Evolutionary conservation across 495 filamentous ascomycete species (phyloP), one percentile per base, ranked within the genome.

Genomic region (Apodospora peruviana): DNA sequence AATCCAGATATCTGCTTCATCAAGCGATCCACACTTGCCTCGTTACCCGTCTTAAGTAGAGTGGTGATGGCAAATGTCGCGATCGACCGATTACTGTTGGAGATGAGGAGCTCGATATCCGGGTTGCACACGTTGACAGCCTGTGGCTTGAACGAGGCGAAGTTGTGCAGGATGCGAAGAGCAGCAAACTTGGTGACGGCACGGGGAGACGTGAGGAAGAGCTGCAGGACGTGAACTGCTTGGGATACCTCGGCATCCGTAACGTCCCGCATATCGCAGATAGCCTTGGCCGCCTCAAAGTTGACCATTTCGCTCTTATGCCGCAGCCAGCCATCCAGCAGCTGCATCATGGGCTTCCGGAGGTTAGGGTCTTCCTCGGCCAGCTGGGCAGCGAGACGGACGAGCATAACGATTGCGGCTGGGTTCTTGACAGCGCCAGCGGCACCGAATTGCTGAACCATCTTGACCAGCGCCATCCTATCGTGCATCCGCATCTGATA

Each of bases 251-350:
- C 93, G 37, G 81, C 83, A 60, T 99, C 94, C 34, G 86, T 88
- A 34, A 96, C 87, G 68, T 98, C 90, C 42, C 83, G 81, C 78
- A 97, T 84, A 58, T 91, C 86, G 68, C 90, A 94, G 64, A 99
- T 95, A 18, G 91, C 89, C 75, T 97, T 97, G 19, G 93, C 94
- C 44, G 93, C 93, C 72, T 99, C 93, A 58, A 99, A 97, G 71
- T 96, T 99, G 67, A 98, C 94, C 94, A 99, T 97, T 62, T 99
- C 93, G 62, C 90, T 90, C 82, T 99, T 99, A 68, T 99, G 91
- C 65, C 93, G 81, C 60, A 96, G 79, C 91, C 90, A 96, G 58
- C 91, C 89, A 70, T 96, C 91, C 65, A 96, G 77, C 61, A 96
- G 80, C 66, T 87, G 81, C 81, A 94, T 89, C 91, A 96, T 95